Base-by-base conservation (phyloP, 2,329 filamentous ascomycete species). In the Monosporascus sp. region DNA sequence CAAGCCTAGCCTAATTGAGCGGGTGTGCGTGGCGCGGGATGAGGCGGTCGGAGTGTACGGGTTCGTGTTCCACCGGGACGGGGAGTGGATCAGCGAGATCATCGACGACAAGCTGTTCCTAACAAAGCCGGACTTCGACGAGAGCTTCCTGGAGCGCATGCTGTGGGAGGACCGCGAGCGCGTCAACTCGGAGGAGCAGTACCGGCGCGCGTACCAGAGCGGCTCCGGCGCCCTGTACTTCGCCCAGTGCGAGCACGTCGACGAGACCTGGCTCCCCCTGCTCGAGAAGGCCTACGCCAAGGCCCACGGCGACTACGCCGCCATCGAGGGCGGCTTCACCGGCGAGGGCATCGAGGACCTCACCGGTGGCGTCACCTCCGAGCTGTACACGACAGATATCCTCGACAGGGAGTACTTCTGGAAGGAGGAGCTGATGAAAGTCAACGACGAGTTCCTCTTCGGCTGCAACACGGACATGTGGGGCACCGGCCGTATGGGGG, bases 11-110 rank as follows among this genome's bases (percentile, higher is more conserved):
- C 69, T 92, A 56, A 88, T 94, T 50, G 83, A 91, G 67, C 80
- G 75, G 51, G 76, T 91, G 8, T 94, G 89, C 59, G 86, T 94
- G 48, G 85, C 82, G 5, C 80, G 82, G 14, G 82, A 94, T 59
- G 82, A 89, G 65, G 76, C 81, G 35, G 82, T 91, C 3, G 89
- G 89, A 14, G 88, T 93, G 1, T 94, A 94, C 60, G 90, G 90
- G 1, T 94, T 94, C 60, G 88, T 94, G 11, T 93, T 94, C 65
- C 83, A 88, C 69, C 81, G 89, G 60, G 89, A 93, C 61, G 88
- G 88, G 20, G 87, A 89, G 67, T 93, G 88, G 78, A 73, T 79
- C 58, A 80, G 76, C 1, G 78, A 80, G 65, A 79, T 82, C 59
- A 79, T 82, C 41, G 79, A 82, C 51, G 79, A 82, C 62, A 80